Conservation (phyloP, 176 grass and related monocot genomes). For the Puya raimondii region DNA sequence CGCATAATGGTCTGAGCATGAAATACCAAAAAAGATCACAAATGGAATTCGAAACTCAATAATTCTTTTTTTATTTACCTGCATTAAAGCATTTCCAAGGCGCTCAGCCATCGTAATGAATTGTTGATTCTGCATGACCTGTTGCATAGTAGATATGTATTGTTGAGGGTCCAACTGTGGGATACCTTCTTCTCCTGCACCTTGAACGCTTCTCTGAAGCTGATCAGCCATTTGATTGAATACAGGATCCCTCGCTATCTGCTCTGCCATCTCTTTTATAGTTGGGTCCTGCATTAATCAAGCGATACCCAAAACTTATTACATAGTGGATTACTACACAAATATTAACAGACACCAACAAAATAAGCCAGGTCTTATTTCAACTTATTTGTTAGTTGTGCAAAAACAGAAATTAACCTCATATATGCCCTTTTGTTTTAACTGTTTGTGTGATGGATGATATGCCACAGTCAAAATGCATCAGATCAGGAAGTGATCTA, state of each 20-base stretch:
- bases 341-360: neutral
- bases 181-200: constrained; percentile 50
- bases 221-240: constrained; percentile 94
- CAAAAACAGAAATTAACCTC: no score
- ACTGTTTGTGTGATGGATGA: no score
- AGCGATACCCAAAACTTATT: neutral
- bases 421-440: no score
- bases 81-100: constrained; percentile 82
- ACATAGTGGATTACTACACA: neutral
- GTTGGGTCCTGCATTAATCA: constrained; percentile 57
- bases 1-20: neutral
- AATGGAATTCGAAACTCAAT: neutral
- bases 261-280: constrained; percentile 90
- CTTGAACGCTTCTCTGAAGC: constrained; percentile 58
- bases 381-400: no score
- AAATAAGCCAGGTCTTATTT: no score
- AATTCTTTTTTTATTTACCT: constrained; percentile 21
- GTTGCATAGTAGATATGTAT: constrained; percentile 59
- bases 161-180: constrained; percentile 32
- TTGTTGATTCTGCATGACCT: constrained; percentile 89
- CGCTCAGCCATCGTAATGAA: constrained; percentile 86
- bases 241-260: constrained; percentile 72
- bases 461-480: no score
- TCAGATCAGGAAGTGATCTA: no score
- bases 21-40: constrained; percentile 3